Conservation (phyloP, 148 eudicot genomes). For the Vaccinium macrocarpon region DNA sequence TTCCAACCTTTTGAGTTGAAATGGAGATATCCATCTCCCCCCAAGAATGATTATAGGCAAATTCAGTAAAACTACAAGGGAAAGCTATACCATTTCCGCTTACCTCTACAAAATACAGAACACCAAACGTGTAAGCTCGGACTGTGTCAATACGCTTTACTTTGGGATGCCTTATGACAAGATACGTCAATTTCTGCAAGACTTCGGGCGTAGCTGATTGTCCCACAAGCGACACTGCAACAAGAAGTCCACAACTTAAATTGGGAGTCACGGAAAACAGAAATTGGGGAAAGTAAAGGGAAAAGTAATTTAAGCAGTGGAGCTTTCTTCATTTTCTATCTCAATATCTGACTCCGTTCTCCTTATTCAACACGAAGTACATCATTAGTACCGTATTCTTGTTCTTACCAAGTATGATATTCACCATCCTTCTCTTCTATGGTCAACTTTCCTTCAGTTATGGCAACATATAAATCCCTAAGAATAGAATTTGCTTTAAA, state of each 20-base stretch:
- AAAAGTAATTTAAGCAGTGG: background rate
- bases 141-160: slow-evolving; percentile 91
- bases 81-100: slow-evolving; percentile 11
- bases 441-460: background rate
- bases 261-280: background rate
- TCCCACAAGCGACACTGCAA: slow-evolving; percentile 84
- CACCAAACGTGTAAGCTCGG: slow-evolving; percentile 94
- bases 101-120: slow-evolving; percentile 91
- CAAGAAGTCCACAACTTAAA: background rate
- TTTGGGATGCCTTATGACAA: slow-evolving; percentile 73
- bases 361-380: background rate
- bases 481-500: background rate
- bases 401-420: background rate
- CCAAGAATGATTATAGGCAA: background rate
- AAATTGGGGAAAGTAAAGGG: background rate
- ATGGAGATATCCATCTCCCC: background rate
- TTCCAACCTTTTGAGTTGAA: background rate
- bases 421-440: background rate
- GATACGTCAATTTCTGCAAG: slow-evolving; percentile 81
- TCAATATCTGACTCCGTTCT: background rate
- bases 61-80: background rate
- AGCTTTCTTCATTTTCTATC: background rate
- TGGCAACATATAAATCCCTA: background rate
- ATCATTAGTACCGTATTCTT: background rate
- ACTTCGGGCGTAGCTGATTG: slow-evolving; percentile 90